Evolutionary conservation across 140 eudicot genomes (phyloP).

Genomic region (Anethum foeniculum): DNA sequence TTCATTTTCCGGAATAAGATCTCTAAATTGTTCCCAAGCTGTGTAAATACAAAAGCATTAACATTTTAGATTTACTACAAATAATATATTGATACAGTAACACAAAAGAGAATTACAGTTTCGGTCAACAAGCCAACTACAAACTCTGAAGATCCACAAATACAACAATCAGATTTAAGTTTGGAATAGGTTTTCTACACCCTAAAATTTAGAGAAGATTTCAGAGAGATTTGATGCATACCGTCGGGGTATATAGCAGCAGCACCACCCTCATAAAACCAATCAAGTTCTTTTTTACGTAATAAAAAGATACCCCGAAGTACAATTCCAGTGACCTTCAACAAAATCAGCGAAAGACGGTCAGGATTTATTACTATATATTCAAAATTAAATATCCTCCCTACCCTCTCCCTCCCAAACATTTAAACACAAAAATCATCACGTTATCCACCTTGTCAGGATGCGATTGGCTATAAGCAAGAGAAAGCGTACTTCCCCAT

Average conservation of each 20-base stretch:
- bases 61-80: slow-evolving; percentile 2
- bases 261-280: slow-evolving; percentile 99
- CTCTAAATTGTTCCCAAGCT: slow-evolving; percentile 98
- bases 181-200: neutral
- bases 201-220: neutral
- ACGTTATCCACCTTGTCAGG: slow-evolving; percentile 62
- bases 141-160: neutral
- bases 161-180: neutral
- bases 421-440: neutral
- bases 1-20: slow-evolving; percentile 94
- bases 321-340: slow-evolving; percentile 82
- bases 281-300: slow-evolving; percentile 94
- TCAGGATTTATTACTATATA: neutral
- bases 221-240: slow-evolving; percentile 18
- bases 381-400: neutral
- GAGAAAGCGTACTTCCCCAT: slow-evolving; percentile 99
- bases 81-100: neutral
- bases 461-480: slow-evolving; percentile 91
- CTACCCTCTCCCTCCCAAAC: neutral
- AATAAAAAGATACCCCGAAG: slow-evolving; percentile 86
- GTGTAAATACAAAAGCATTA: slow-evolving; percentile 17
- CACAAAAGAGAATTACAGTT: neutral
- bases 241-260: slow-evolving; percentile 97
- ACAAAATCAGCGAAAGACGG: neutral
- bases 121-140: neutral